phyloP scores from a whole-genome alignment of 768 basidiomycete genomes.

The Megacollybia marginata region DNA sequence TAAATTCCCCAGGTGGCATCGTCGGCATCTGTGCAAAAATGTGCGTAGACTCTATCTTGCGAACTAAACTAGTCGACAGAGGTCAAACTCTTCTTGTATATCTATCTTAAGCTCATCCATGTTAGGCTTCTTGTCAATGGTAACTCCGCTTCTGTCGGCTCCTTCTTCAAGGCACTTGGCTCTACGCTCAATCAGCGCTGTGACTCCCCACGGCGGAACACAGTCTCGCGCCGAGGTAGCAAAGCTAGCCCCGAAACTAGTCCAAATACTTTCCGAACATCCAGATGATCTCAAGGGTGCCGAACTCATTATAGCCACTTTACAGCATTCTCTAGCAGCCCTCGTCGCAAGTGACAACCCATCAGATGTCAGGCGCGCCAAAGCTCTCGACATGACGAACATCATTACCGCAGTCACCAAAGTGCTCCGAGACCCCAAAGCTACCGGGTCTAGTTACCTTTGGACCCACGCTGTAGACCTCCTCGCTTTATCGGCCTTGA shows the following conservation, averaged over 20 bases:
- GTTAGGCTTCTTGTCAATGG: slow-evolving; percentile 48
- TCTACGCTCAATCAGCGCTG: slow-evolving; percentile 45
- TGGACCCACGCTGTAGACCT: slow-evolving; percentile 48
- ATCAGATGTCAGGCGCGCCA: background rate
- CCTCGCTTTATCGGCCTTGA: slow-evolving; percentile 30
- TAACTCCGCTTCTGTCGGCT: slow-evolving; percentile 45
- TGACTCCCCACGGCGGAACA: slow-evolving; percentile 55
- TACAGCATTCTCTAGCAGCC: slow-evolving; percentile 44
- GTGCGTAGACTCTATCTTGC: slow-evolving; percentile 50
- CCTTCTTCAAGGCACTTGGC: slow-evolving; percentile 44
- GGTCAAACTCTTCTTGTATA: slow-evolving; percentile 24
- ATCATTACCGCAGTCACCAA: slow-evolving; percentile 37
- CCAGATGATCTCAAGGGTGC: slow-evolving; percentile 43
- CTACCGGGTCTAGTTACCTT: slow-evolving; percentile 30
- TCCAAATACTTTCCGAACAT: slow-evolving; percentile 38
- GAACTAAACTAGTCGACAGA: slow-evolving; percentile 51
- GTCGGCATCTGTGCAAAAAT: slow-evolving; percentile 59
- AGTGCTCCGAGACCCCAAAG: slow-evolving; percentile 29
- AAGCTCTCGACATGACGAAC: slow-evolving; percentile 31
- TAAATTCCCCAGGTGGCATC: slow-evolving; percentile 34
- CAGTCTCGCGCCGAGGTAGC: slow-evolving; percentile 46
- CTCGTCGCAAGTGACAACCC: slow-evolving; percentile 32
- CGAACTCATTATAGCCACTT: slow-evolving; percentile 42
- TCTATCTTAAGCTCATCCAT: background rate
- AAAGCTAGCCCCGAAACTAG: slow-evolving; percentile 30